Evolutionary conservation across 2,329 filamentous ascomycete species (phyloP).

Genomic region (Epicoccum nigrum): DNA sequence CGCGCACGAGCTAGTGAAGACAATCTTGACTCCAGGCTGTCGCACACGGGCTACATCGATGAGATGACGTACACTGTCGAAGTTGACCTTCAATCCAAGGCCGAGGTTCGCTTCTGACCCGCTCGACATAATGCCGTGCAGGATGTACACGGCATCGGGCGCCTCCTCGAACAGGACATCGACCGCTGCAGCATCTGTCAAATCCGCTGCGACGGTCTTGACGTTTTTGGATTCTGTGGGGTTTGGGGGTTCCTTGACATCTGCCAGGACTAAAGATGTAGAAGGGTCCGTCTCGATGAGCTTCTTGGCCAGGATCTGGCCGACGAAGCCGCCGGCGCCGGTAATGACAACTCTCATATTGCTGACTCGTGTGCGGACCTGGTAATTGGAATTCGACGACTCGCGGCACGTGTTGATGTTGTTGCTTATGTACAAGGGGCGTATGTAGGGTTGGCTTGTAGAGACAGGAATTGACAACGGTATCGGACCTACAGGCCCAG

Average conservation of each 20-base stretch:
- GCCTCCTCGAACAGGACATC: conserved; percentile 32
- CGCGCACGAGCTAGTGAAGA: conserved; percentile 68
- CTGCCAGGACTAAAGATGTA: conserved; percentile 61
- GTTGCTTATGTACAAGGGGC: background rate
- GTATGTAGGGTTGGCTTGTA: background rate
- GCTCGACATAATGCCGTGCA: conserved; percentile 72
- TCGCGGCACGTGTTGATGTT: background rate
- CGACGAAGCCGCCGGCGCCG: conserved; percentile 68
- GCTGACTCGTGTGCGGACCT: conserved; percentile 4
- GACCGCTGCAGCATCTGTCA: conserved; percentile 49
- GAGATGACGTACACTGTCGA: conserved; percentile 63
- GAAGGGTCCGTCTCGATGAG: conserved; percentile 57
- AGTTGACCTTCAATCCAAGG: conserved; percentile 65
- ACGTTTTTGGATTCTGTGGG: conserved; percentile 59
- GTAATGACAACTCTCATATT: conserved; percentile 64
- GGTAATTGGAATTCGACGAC: too few relatives aligned
- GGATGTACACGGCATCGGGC: conserved; percentile 58
- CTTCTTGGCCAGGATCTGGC: conserved; percentile 64
- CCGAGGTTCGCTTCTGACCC: conserved; percentile 67
- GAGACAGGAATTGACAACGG: background rate
- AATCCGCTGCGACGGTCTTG: conserved; percentile 58
- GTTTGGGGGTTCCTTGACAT: conserved; percentile 58
- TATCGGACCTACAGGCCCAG: conserved; percentile 1
- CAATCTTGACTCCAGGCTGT: conserved; percentile 61
- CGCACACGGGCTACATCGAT: conserved; percentile 59